These are phyloP conservation scores for Kappamyces sp. DNA, from an alignment of 192 early-diverging fungal species.

Conservation along the genomic window DNA sequence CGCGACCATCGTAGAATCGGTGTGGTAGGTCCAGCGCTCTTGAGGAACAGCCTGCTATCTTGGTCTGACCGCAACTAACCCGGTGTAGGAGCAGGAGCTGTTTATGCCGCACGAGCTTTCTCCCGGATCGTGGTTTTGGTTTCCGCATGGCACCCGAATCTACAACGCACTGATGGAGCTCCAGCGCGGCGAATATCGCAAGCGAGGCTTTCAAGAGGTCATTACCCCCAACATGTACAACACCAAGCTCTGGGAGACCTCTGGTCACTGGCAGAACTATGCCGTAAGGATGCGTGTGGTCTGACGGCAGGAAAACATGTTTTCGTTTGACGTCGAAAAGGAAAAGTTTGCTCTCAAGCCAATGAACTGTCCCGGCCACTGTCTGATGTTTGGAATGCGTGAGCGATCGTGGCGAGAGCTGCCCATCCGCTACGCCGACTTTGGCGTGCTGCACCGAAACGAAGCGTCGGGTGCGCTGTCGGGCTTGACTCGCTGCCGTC, in stretches of 20 bases:
- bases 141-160: conserved; percentile 92
- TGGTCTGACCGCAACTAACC: neutral
- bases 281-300: conserved; percentile 29
- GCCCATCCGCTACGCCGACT: conserved; percentile 92
- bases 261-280: conserved; percentile 96
- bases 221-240: conserved; percentile 99
- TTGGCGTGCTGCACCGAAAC: conserved; percentile 92
- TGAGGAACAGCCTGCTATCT: neutral
- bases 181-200: conserved; percentile 73
- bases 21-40: conserved; percentile 26
- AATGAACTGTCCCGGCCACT: conserved; percentile 99
- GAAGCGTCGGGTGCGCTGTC: conserved; percentile 84
- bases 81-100: conserved; percentile 81
- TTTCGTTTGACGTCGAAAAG: conserved; percentile 90
- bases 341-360: conserved; percentile 97
- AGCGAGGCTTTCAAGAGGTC: conserved; percentile 94
- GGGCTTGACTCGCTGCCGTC: conserved; percentile 92
- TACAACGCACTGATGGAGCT: conserved; percentile 93
- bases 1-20: conserved; percentile 97
- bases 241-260: conserved; percentile 92
- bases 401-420: conserved; percentile 95
- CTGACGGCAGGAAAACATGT: conserved; percentile 84
- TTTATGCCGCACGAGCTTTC: conserved; percentile 97
- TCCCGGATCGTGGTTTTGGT: conserved; percentile 89
- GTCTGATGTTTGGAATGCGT: conserved; percentile 89